Evolutionary conservation across 345 rosid genomes (phyloP).

Genomic region (Citrus maxima): DNA sequence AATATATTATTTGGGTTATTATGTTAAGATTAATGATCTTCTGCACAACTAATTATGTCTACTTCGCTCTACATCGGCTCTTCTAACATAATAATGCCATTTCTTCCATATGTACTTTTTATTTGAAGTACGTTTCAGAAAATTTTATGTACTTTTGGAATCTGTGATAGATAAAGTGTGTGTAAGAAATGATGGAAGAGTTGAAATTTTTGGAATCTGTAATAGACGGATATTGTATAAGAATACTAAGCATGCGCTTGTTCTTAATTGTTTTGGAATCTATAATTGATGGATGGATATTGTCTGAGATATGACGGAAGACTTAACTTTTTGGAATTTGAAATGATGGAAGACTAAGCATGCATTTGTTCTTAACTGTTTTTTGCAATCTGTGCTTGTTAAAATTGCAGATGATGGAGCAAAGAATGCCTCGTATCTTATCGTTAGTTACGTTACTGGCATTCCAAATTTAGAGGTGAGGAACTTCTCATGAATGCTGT

Average conservation of each 20-base stretch:
- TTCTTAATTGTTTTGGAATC: too few relatives aligned
- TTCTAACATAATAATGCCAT: background rate
- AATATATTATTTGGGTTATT: background rate
- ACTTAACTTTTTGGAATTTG: background rate
- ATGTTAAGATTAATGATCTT: background rate
- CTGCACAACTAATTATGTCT: background rate
- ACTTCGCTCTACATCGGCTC: background rate
- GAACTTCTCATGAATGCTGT: conserved; percentile 50
- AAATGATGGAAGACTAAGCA: background rate
- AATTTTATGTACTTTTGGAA: background rate
- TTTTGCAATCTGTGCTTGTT: background rate
- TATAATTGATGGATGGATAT: too few relatives aligned
- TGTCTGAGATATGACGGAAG: background rate
- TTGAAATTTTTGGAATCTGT: background rate
- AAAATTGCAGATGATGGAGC: conserved; percentile 46
- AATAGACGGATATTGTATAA: background rate
- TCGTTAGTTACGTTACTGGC: conserved; percentile 49
- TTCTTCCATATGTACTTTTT: background rate
- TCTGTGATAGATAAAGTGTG: background rate
- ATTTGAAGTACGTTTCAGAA: background rate
- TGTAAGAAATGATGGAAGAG: background rate
- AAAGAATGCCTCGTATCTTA: conserved; percentile 52
- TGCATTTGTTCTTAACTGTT: conserved; percentile 1
- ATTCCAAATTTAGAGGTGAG: conserved; percentile 72
- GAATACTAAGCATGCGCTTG: too few relatives aligned